Evolutionary conservation across 1,284 basidiomycete genomes (phyloP), one percentile per base, ranked within the genome.

Genomic region (Coniferiporia sulphurascens): DNA sequence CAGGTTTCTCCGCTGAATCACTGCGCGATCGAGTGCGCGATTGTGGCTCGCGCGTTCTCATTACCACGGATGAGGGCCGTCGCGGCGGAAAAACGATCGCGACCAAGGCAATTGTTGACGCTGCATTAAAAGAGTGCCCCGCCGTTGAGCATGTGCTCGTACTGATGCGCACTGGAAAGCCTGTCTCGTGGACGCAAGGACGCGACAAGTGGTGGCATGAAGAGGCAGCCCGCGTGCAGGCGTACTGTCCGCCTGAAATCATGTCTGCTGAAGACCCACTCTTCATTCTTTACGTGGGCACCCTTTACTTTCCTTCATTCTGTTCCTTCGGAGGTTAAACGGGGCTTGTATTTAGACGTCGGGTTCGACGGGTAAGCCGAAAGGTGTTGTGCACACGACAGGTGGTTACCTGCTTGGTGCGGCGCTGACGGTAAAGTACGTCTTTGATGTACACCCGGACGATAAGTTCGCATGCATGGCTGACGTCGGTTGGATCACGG

Each of bases 401-500:
- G 95, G 79, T n/a, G 95, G 93, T 35, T 97, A 96, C 76, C 82
- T 96, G 58, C 89, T 97, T 52, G 85, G 93, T 65, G 93, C 92
- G 1, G 87, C 91, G 1, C 72, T 97, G 59, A 94, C 93, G n/a
- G 85, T 95, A 73, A 98, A 98, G 77, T 91, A 93, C 74, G 92
- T 98, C 64, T 99, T 98, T 69, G 97, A 99, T 72, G 85, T 98
- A 34, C 97, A 99, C 74, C 84, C 88, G 13, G 91, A 89, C 58
- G 90, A 95, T 76, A 86, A 81, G 66, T 98, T 96, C 72, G 96
- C 91, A 4, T 99, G 97, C 80, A 96, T 98, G 95, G 96, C 96
- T 63, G 96, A 99, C 71, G 84, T 99, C 59, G 96, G 96, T 68
- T 99, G 96, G 96, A 98, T 99, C 76, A 99, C 96, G 3, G 96